Evolutionary conservation across 1,284 basidiomycete genomes (phyloP).

Genomic region (Papiliotrema laurentii): DNA sequence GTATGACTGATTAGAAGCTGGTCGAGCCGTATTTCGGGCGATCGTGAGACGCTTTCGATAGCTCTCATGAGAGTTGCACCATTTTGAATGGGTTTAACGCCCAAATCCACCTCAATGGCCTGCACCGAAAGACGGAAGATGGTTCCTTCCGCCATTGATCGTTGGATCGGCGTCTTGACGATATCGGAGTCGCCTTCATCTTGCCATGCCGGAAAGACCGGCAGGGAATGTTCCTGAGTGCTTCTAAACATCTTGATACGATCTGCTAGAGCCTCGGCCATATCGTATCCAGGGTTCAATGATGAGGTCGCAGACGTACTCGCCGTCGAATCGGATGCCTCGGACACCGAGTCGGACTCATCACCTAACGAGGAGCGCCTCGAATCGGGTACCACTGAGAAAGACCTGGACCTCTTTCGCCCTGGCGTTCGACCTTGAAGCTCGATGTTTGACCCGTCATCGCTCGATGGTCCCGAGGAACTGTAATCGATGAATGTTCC

Average conservation of each 20-base stretch:
- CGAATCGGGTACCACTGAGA: constrained; percentile 10
- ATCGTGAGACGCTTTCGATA: neutral
- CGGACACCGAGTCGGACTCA: constrained; percentile 10
- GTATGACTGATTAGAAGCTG: neutral
- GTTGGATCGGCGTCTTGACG: neutral
- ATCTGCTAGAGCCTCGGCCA: constrained; percentile 16
- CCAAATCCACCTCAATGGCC: neutral
- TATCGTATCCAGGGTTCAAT: constrained; percentile 3
- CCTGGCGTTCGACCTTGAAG: neutral
- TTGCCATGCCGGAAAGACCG: neutral
- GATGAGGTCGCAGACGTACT: neutral
- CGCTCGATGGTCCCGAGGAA: too few relatives aligned
- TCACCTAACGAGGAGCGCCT: constrained; percentile 4
- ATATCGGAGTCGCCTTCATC: neutral
- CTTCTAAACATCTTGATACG: constrained; percentile 1
- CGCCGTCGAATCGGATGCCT: neutral
- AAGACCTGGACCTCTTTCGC: constrained; percentile 2
- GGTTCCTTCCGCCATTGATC: neutral
- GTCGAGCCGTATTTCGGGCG: neutral
- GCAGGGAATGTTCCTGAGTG: neutral
- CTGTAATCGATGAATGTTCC: too few relatives aligned
- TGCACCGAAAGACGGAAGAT: neutral
- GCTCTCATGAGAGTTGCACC: neutral
- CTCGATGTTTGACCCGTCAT: too few relatives aligned
- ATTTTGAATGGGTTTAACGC: neutral